Percentiles rank a stretch among this genome's conserved stretches.
phyloP scores from a whole-genome alignment of 768 basidiomycete genomes.

The Cystofilobasidium capitatum region DNA sequence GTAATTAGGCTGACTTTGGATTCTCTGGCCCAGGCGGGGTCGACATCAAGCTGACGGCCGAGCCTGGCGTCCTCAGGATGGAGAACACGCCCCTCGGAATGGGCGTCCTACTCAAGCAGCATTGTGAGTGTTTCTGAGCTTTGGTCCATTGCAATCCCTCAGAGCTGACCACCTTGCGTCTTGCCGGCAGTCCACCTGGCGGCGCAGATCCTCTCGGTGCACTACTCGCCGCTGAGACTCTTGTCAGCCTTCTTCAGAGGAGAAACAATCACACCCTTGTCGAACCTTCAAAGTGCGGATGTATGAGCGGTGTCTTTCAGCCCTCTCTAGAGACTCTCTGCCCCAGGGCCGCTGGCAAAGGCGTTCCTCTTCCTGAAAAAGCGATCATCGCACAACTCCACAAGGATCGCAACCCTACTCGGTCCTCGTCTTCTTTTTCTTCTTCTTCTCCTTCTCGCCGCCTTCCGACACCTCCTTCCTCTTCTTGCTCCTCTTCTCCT shows the following conservation, averaged over 20 bases:
- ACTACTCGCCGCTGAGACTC: conserved; percentile 22
- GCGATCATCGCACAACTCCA: too few relatives aligned
- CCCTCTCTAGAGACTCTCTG: too few relatives aligned
- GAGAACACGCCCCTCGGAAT: conserved; percentile 33
- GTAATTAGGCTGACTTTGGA: conserved; percentile 18
- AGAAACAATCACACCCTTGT: not conserved
- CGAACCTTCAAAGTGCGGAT: not conserved
- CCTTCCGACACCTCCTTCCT: conserved; percentile 14
- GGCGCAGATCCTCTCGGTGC: conserved; percentile 6
- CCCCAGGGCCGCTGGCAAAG: too few relatives aligned
- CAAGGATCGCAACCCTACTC: not conserved
- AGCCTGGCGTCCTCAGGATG: not conserved
- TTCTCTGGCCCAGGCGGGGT: conserved; percentile 27
- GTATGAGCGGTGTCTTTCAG: too few relatives aligned
- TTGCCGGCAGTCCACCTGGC: conserved; percentile 3
- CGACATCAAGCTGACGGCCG: not conserved
- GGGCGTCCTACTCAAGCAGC: conserved; percentile 34
- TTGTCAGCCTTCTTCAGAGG: not conserved
- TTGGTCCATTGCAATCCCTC: not conserved
- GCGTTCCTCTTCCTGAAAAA: too few relatives aligned
- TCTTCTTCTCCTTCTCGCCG: not conserved
- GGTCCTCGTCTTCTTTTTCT: conserved; percentile 19
- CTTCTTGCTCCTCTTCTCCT: conserved; percentile 16
- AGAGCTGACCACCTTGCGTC: not conserved
- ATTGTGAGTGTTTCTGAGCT: conserved; percentile 28